Evolutionary conservation across 208 protist genomes (phyloP).

Genomic region (Phytomonas sp.): DNA sequence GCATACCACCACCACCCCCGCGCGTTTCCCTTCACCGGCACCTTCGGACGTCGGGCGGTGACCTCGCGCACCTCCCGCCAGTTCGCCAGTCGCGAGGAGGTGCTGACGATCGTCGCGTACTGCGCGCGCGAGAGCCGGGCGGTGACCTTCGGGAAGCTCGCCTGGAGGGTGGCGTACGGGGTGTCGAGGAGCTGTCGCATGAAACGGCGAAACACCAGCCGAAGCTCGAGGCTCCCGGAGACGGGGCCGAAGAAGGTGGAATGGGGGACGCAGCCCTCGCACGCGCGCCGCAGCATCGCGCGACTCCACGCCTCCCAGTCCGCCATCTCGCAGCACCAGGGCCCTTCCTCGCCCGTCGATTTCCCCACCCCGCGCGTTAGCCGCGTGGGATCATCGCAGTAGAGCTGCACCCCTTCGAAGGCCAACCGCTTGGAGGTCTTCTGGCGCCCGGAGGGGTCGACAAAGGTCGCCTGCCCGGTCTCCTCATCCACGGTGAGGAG

Average conservation of each 20-base stretch:
- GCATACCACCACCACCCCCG: conserved; percentile 74
- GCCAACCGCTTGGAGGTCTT: conserved; percentile 63
- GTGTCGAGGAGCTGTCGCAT: conserved; percentile 38
- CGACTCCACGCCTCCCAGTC: conserved; percentile 64
- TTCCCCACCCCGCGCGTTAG: conserved; percentile 12
- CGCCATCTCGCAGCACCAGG: conserved; percentile 35
- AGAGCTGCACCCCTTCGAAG: conserved; percentile 71
- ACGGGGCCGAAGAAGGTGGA: conserved; percentile 80
- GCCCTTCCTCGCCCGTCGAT: conserved; percentile 11
- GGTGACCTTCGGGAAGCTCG: conserved; percentile 52
- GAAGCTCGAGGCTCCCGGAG: conserved; percentile 47
- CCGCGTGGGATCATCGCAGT: conserved; percentile 69
- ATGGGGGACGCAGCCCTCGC: conserved; percentile 36
- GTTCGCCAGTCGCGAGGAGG: conserved; percentile 44
- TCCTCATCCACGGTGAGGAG: conserved; percentile 64
- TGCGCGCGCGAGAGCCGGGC: conserved; percentile 64
- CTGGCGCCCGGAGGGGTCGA: conserved; percentile 46
- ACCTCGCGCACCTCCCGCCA: conserved; percentile 30
- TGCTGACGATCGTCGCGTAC: conserved; percentile 62
- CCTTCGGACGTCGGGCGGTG: conserved; percentile 27
- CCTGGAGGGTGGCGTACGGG: conserved; percentile 51
- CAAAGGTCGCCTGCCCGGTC: conserved; percentile 66
- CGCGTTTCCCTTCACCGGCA: conserved; percentile 46
- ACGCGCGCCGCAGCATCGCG: conserved; percentile 63
- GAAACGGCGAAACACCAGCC: conserved; percentile 66